A percentile compares a stretch with the other conserved stretches of the same genome.
Evolutionary conservation across 192 early-diverging fungal species (phyloP).

Genomic region (Coemansia umbellata): DNA sequence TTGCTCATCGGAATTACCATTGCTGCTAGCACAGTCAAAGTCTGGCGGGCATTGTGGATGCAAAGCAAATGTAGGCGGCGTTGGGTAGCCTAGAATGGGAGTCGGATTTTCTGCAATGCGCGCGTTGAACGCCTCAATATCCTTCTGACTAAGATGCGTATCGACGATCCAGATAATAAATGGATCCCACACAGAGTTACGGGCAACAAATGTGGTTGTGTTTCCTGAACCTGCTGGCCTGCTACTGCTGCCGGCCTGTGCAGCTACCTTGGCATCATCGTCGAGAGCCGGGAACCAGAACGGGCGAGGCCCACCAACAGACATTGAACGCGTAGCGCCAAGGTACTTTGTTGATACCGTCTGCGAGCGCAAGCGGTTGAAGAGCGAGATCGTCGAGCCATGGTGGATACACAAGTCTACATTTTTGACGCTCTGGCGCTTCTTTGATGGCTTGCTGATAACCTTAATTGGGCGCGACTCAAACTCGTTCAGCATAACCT

Average conservation of each 20-base stretch:
- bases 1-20: constrained; percentile 6
- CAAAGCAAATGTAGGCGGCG: constrained; percentile 72
- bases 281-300: constrained; percentile 45
- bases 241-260: not conserved
- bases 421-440: constrained; percentile 80
- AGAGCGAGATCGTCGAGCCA: constrained; percentile 80
- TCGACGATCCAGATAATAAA: constrained; percentile 84
- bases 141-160: constrained; percentile 53
- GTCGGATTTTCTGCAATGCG: constrained; percentile 38
- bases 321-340: constrained; percentile 51
- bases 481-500: constrained; percentile 62
- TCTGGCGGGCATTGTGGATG: constrained; percentile 55
- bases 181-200: constrained; percentile 80
- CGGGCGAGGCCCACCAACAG: constrained; percentile 49
- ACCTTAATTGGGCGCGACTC: constrained; percentile 79
- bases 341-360: constrained; percentile 87
- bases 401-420: constrained; percentile 82
- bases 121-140: constrained; percentile 55
- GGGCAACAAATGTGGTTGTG: constrained; percentile 68
- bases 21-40: constrained; percentile 13
- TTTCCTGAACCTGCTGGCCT: not conserved
- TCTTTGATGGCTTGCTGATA: constrained; percentile 90
- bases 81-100: constrained; percentile 59
- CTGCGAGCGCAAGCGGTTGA: constrained; percentile 87
- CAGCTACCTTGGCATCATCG: constrained; percentile 2